These are phyloP conservation scores for Corymbia maculata DNA, from an alignment of 345 rosid genomes.

Conservation along the genomic window DNA sequence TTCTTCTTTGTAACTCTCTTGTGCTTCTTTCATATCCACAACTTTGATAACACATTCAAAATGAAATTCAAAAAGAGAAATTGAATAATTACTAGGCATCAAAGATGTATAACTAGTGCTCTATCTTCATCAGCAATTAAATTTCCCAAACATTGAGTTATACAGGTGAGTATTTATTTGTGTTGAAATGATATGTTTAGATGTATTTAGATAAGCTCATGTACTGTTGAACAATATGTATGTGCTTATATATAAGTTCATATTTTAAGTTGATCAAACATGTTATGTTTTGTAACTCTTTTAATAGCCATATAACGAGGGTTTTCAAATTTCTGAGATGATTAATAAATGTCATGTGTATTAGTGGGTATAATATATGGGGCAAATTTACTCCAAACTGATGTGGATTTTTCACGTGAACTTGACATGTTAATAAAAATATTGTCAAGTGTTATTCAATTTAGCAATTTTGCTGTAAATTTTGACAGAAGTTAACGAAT, in stretches of 20 bases:
- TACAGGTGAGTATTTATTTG: background rate
- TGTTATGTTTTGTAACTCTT: background rate
- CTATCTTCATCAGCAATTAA: too few species aligned
- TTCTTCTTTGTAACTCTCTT: background rate
- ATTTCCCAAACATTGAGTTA: background rate
- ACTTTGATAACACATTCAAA: background rate
- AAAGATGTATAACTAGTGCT: background rate
- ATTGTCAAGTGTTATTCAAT: too few species aligned
- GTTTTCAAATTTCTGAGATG: background rate
- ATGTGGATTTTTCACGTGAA: background rate
- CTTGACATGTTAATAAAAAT: background rate
- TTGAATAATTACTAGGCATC: too few species aligned
- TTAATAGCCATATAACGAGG: background rate
- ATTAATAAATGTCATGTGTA: background rate
- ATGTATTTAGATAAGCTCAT: background rate
- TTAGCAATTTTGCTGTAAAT: too few species aligned
- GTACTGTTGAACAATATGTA: background rate
- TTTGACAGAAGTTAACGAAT: too few species aligned
- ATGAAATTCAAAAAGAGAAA: background rate
- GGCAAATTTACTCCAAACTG: background rate
- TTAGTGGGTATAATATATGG: background rate
- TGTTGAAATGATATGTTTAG: background rate
- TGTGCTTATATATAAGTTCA: background rate
- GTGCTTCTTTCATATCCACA: background rate
- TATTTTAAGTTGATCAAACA: background rate